These are phyloP conservation scores for Pelargonium fulgidum DNA, from an alignment of 441 rosid genomes.

Conservation along the genomic window DNA sequence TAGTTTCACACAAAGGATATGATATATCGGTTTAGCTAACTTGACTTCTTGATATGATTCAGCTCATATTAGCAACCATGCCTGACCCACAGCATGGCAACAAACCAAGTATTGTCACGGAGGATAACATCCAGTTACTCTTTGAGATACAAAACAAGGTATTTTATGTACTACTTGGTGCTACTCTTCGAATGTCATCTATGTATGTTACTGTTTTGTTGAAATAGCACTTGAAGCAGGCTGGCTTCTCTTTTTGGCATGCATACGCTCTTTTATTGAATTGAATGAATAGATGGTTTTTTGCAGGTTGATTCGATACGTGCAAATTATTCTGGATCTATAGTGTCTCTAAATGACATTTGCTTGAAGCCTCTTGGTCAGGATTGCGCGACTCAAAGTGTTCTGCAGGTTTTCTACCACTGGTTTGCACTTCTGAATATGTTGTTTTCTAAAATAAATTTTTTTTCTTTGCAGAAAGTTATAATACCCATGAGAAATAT, in stretches of 20 bases:
- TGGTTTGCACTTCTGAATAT: slow-evolving; percentile 8
- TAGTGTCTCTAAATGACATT: slow-evolving; percentile 22
- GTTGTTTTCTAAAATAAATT: neutral
- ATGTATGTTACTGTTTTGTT: neutral
- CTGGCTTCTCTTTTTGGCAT: neutral
- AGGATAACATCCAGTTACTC: slow-evolving; percentile 57
- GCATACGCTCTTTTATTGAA: neutral
- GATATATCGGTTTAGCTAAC: slow-evolving; percentile 1
- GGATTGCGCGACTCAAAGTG: slow-evolving; percentile 29
- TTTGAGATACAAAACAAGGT: slow-evolving; percentile 74
- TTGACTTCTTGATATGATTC: slow-evolving; percentile 24
- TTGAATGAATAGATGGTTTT: slow-evolving; percentile 8
- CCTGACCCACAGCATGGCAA: slow-evolving; percentile 45
- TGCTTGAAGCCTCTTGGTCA: slow-evolving; percentile 30
- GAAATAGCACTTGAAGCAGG: neutral
- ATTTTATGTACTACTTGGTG: slow-evolving; percentile 18
- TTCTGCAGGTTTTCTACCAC: slow-evolving; percentile 26
- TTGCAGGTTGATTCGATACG: slow-evolving; percentile 23
- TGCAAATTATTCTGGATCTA: slow-evolving; percentile 25
- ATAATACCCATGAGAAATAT: neutral
- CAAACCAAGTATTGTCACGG: slow-evolving; percentile 52
- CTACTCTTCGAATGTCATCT: slow-evolving; percentile 18
- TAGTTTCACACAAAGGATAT: neutral
- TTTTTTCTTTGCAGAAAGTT: neutral
- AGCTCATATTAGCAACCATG: slow-evolving; percentile 60